These are phyloP conservation scores for Rhypophila decipiens DNA, from an alignment of 495 filamentous ascomycete species.

Conservation along the genomic window DNA sequence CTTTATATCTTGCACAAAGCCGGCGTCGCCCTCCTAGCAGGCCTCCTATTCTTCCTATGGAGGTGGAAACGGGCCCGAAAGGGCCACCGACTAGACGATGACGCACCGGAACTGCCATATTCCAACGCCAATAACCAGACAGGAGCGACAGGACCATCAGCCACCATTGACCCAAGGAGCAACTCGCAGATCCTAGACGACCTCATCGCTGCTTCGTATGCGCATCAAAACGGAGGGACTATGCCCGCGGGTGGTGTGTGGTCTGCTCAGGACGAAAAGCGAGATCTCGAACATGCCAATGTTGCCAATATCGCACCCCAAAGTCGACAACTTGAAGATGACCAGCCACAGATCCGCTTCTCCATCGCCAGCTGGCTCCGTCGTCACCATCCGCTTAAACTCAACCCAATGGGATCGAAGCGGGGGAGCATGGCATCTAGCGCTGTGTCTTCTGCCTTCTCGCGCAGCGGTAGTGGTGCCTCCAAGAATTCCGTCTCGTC, in stretches of 20 bases:
- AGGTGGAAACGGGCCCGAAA: background rate
- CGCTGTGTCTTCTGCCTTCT: background rate
- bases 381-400: conserved; percentile 14
- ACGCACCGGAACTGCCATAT: background rate
- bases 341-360: conserved; percentile 8
- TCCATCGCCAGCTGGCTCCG: conserved; percentile 19
- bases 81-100: background rate
- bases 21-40: conserved; percentile 1
- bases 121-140: background rate
- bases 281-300: background rate
- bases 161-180: conserved; percentile 5
- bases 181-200: conserved; percentile 26
- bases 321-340: background rate
- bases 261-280: conserved; percentile 5
- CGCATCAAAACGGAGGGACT: conserved; percentile 22
- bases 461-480: background rate
- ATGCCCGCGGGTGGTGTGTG: background rate
- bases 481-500: background rate
- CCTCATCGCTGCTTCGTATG: conserved; percentile 25
- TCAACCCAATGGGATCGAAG: conserved; percentile 13
- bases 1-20: no score
- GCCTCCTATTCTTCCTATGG: conserved; percentile 8
- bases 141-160: background rate
- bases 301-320: background rate
- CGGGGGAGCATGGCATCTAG: conserved; percentile 7